phyloP scores from a whole-genome alignment of 805 yeast genomes.

The Candida lessepsii region DNA sequence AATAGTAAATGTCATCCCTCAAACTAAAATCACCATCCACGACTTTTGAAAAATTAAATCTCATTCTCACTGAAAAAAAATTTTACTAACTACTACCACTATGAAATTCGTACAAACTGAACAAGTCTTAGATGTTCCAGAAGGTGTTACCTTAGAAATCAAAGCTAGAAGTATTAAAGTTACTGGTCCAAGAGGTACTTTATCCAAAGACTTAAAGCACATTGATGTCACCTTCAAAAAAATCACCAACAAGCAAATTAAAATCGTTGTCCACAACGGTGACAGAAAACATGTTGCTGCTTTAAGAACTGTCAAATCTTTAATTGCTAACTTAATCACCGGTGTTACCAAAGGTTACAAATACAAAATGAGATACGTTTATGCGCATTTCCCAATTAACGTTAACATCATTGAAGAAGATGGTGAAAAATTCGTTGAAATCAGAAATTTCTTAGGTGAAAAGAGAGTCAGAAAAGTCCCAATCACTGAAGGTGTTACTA shows the following conservation, averaged over 20 bases:
- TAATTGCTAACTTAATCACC: slow-evolving; percentile 88
- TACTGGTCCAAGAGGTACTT: slow-evolving; percentile 96
- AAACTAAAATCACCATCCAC: not conserved
- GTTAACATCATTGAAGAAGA: slow-evolving; percentile 86
- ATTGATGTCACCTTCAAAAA: slow-evolving; percentile 91
- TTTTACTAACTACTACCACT: slow-evolving; percentile 11
- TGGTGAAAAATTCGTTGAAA: slow-evolving; percentile 75
- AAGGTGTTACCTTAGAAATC: slow-evolving; percentile 88
- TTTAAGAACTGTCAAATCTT: slow-evolving; percentile 96
- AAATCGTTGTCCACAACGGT: slow-evolving; percentile 95
- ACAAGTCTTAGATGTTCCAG: slow-evolving; percentile 82
- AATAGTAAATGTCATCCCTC: slow-evolving; percentile 3
- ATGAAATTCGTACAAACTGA: slow-evolving; percentile 89
- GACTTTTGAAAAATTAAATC: slow-evolving; percentile 3
- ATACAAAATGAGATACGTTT: slow-evolving; percentile 99
- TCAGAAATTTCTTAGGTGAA: slow-evolving; percentile 99
- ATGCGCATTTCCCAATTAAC: slow-evolving; percentile 99
- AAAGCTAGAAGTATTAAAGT: slow-evolving; percentile 88
- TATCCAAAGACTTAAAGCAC: slow-evolving; percentile 89
- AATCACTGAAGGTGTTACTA: slow-evolving; percentile 85
- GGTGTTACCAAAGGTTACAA: slow-evolving; percentile 99
- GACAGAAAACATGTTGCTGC: slow-evolving; percentile 99
- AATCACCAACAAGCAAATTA: slow-evolving; percentile 68
- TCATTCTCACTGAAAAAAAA: slow-evolving; percentile 5
- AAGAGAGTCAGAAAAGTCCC: slow-evolving; percentile 90